A percentile compares a stretch with the other conserved stretches of the same genome.
phyloP scores from a whole-genome alignment of 2,329 filamentous ascomycete genomes.

The Cyclaneusma minus region DNA sequence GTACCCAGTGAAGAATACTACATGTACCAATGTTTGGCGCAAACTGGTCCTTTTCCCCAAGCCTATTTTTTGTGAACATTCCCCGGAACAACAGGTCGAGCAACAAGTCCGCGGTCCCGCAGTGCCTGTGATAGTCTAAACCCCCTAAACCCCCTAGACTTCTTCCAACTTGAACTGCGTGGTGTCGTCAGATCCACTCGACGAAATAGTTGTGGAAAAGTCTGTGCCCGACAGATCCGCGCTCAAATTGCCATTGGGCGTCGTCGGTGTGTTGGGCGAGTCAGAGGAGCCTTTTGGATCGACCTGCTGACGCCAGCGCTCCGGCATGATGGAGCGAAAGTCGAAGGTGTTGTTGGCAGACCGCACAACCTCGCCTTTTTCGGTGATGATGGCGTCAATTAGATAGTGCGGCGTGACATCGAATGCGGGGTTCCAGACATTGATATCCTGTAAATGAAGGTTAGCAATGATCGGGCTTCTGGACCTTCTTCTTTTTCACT shows the following conservation, averaged over 20 bases:
- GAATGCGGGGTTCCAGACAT: slow-evolving; percentile 94
- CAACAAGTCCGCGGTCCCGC: too few species aligned
- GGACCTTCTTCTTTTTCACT: too few species aligned
- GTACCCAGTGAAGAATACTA: too few species aligned
- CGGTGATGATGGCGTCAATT: slow-evolving; percentile 90
- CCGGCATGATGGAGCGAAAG: slow-evolving; percentile 38
- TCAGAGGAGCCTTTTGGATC: slow-evolving; percentile 6
- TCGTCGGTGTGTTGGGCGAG: too few species aligned
- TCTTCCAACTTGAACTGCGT: slow-evolving; percentile 11
- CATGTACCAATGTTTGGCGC: too few species aligned
- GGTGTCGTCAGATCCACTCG: slow-evolving; percentile 6
- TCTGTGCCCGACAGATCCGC: neutral
- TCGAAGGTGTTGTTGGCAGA: slow-evolving; percentile 54
- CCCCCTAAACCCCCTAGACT: too few species aligned
- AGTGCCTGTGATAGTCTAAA: too few species aligned
- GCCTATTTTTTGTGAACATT: too few species aligned
- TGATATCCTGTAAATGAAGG: slow-evolving; percentile 58
- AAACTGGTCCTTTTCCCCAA: too few species aligned
- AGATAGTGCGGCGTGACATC: slow-evolving; percentile 81
- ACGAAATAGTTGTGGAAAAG: slow-evolving; percentile 1
- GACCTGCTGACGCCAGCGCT: slow-evolving; percentile 28
- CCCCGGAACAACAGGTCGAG: too few species aligned
- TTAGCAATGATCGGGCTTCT: too few species aligned
- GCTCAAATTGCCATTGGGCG: slow-evolving; percentile 1
- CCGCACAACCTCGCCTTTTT: slow-evolving; percentile 77